A percentile compares a stretch with the other conserved stretches of the same genome.
Conservation (phyloP, 768 basidiomycete species). For the Panellus pusillus region DNA sequence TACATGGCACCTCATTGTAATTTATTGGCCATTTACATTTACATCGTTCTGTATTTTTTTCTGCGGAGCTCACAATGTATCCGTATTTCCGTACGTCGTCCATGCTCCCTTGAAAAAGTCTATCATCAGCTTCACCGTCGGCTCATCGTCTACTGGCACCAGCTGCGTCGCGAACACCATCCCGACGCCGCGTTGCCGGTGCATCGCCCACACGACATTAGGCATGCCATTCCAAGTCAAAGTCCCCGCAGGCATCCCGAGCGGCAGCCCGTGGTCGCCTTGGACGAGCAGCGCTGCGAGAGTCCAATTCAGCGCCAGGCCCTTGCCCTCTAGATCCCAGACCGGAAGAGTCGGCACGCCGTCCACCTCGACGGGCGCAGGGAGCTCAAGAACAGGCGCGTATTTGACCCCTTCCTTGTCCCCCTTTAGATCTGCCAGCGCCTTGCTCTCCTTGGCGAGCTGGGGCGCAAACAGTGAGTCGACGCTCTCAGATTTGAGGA, state of each 20-base stretch:
- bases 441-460: not conserved
- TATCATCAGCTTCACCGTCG: slow-evolving; percentile 8
- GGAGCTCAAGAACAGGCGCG: not conserved
- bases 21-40: no score
- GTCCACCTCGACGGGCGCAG: not conserved
- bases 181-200: slow-evolving; percentile 8
- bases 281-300: slow-evolving; percentile 5
- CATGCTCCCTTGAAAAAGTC: slow-evolving; percentile 13
- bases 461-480: slow-evolving; percentile 8
- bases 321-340: not conserved
- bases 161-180: slow-evolving; percentile 18
- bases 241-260: slow-evolving; percentile 8
- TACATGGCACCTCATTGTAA: no score
- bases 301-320: slow-evolving; percentile 5
- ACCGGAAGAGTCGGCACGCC: not conserved
- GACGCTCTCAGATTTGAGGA: slow-evolving; percentile 2
- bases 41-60: no score
- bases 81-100: not conserved
- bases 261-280: not conserved
- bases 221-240: slow-evolving; percentile 20
- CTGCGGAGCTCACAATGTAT: no score
- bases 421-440: slow-evolving; percentile 2
- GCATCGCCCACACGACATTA: slow-evolving; percentile 18
- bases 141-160: slow-evolving; percentile 17
- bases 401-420: slow-evolving; percentile 1